A percentile compares a stretch with the other conserved stretches of the same genome.
phyloP scores from a whole-genome alignment of 2,329 filamentous ascomycete species.

The Fusarium nisikadoi region DNA sequence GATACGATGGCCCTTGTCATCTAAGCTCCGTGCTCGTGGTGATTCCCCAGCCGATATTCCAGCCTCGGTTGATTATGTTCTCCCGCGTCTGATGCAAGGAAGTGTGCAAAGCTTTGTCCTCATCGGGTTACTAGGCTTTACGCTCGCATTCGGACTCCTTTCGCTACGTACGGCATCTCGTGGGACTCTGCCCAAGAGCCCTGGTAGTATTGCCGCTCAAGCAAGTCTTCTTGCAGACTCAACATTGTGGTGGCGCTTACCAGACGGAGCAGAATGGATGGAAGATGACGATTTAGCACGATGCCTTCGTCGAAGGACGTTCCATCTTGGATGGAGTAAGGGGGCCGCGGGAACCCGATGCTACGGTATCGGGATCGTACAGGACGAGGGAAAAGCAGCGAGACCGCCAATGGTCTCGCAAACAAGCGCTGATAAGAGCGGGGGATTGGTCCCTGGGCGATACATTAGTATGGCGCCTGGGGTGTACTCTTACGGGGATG shows the following conservation, averaged over 20 bases:
- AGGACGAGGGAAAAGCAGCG: conserved; percentile 41
- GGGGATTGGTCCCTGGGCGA: conserved; percentile 21
- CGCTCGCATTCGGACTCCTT: conserved; percentile 36
- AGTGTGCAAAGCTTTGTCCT: conserved; percentile 39
- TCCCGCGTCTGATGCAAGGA: conserved; percentile 38
- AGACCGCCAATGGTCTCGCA: conserved; percentile 14
- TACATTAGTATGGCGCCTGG: conserved; percentile 44
- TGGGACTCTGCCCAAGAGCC: conserved; percentile 41
- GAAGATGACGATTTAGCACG: conserved; percentile 40
- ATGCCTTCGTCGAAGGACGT: conserved; percentile 43
- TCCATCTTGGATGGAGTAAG: conserved; percentile 41
- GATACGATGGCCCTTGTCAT: conserved; percentile 18
- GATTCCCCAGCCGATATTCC: conserved; percentile 15
- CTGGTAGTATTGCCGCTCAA: conserved; percentile 45
- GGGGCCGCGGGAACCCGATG: conserved; percentile 24
- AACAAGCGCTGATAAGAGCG: conserved; percentile 15
- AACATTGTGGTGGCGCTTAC: conserved; percentile 43
- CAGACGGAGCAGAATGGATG: conserved; percentile 44
- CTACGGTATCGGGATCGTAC: conserved; percentile 44
- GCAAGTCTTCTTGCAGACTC: conserved; percentile 46
- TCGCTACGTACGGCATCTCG: conserved; percentile 39
- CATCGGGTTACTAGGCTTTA: conserved; percentile 32
- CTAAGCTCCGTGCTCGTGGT: conserved; percentile 22
- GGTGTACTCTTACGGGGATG: conserved; percentile 42
- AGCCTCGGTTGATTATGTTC: conserved; percentile 37